phyloP scores from a whole-genome alignment of 257 asterid genomes.

The Sherardia arvensis region DNA sequence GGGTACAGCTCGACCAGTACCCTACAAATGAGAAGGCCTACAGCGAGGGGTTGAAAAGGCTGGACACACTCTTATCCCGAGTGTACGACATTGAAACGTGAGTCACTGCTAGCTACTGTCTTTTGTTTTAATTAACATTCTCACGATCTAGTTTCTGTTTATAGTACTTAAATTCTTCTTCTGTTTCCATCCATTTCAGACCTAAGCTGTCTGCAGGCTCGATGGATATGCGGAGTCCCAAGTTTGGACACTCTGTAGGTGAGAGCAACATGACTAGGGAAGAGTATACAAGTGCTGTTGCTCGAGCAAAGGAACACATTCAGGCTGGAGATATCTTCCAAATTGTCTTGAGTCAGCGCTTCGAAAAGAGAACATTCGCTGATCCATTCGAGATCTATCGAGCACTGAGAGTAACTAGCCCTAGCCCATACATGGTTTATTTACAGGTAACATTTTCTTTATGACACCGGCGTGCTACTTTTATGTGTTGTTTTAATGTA shows the following conservation, averaged over 20 bases:
- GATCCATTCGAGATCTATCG: conserved; percentile 90
- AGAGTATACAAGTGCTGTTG: conserved; percentile 61
- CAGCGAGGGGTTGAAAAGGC: conserved; percentile 49
- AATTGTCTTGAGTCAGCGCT: conserved; percentile 80
- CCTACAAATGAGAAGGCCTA: conserved; percentile 62
- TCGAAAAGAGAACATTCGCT: conserved; percentile 77
- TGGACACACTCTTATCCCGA: conserved; percentile 50
- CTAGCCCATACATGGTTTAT: conserved; percentile 88
- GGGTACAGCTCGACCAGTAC: conserved; percentile 73
- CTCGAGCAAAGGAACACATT: conserved; percentile 81
- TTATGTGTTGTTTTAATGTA: too few species aligned
- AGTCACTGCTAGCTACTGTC: conserved; percentile 21
- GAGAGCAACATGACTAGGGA: conserved; percentile 60
- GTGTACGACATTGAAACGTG: conserved; percentile 59
- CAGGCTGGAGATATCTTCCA: conserved; percentile 81
- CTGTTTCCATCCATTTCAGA: conserved; percentile 20
- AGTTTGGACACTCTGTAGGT: conserved; percentile 34
- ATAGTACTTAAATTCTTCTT: conserved; percentile 4
- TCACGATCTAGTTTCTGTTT: neutral
- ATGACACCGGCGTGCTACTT: neutral
- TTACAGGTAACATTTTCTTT: conserved; percentile 77
- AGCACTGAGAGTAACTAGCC: conserved; percentile 84
- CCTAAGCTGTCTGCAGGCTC: conserved; percentile 62
- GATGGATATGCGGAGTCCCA: conserved; percentile 35
- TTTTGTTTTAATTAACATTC: neutral